Base-by-base conservation (phyloP, 371 early-diverging fungal species). In the Rhizopus sp. region DNA sequence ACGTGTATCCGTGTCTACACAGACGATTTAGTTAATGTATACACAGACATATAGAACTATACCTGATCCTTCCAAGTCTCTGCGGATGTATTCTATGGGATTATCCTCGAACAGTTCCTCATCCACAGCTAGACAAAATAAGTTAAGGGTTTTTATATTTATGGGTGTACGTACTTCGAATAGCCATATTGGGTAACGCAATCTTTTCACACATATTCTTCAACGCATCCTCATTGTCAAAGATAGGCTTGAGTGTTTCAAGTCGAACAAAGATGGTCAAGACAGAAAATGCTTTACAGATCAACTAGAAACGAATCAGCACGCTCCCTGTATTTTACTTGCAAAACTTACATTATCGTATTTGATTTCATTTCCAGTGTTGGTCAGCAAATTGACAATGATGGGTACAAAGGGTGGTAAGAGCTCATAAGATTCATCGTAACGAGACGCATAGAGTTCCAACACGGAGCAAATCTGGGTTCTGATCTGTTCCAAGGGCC, bases 51-150 rank as follows among this genome's bases (percentile, higher is more conserved):
- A 23, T 12, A 35, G 13, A 30, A 31, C 9, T 16, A 46, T 69
- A 88, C 87, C 88, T 31, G 91, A 87, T 35, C 94, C 94, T 68
- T 98, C 98, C n/a, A 97, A 64, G 70, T 97, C 97, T 54, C 93
- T 80, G 16, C 94, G 84, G 62, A 97, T 91, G 67, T 87, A 97
- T 51, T 93, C 95, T 60, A 97, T 88, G 6, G 96, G 95, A 47
- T 97, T 97, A 66, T 97, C 98, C 66, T 97, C 95, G 70, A 96
- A 97, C 53, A 93, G 66, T 60, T 97, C 98, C 73, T 92, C 93
- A 64, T 99, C 99, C 8, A 84, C 72, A 54, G 86, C 93, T 89
- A 49, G 41, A 42, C 5, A 15, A 50, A 16, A 50, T 29, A 38
- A 34, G 17, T 10, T 50, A 32, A 16, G 17, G 23, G n/a, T 46